phyloP scores from a whole-genome alignment of 2,329 filamentous ascomycete species.

The Emmonsiellopsis sp. region DNA sequence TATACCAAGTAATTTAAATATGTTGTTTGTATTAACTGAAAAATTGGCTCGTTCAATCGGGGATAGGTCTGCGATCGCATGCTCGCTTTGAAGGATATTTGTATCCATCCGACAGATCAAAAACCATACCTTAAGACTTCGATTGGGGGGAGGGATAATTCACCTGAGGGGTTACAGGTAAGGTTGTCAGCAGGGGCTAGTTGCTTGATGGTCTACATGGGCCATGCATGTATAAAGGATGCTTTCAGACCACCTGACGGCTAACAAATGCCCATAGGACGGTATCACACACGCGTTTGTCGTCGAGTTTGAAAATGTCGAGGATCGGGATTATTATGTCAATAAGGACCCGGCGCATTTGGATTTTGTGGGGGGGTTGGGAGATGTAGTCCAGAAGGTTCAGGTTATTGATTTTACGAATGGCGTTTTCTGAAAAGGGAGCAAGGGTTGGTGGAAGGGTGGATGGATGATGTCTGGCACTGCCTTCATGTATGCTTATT shows the following conservation, averaged over 20 bases:
- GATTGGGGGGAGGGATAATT: constrained; percentile 54
- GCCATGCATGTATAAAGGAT: not conserved
- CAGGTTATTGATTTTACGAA: constrained; percentile 29
- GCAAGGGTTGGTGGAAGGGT: not conserved
- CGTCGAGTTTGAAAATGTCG: constrained; percentile 53
- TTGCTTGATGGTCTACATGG: no score
- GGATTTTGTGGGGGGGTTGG: constrained; percentile 45
- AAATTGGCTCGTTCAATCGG: no score
- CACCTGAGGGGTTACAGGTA: constrained; percentile 53
- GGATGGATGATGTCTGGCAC: not conserved
- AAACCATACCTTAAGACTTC: constrained; percentile 52
- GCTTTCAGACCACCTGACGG: not conserved
- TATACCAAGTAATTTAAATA: no score
- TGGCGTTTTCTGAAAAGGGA: constrained; percentile 15
- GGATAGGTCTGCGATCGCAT: constrained; percentile 48
- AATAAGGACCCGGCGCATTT: constrained; percentile 55
- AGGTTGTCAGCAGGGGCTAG: constrained; percentile 6
- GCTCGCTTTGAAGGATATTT: constrained; percentile 49
- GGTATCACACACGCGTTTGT: constrained; percentile 63
- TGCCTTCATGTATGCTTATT: not conserved
- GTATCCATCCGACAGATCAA: constrained; percentile 50
- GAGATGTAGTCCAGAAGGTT: constrained; percentile 23
- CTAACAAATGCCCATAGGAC: constrained; percentile 32
- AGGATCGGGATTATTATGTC: constrained; percentile 62
- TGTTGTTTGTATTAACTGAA: no score